phyloP scores from a whole-genome alignment of 768 basidiomycete genomes.

The Russula sp. region DNA sequence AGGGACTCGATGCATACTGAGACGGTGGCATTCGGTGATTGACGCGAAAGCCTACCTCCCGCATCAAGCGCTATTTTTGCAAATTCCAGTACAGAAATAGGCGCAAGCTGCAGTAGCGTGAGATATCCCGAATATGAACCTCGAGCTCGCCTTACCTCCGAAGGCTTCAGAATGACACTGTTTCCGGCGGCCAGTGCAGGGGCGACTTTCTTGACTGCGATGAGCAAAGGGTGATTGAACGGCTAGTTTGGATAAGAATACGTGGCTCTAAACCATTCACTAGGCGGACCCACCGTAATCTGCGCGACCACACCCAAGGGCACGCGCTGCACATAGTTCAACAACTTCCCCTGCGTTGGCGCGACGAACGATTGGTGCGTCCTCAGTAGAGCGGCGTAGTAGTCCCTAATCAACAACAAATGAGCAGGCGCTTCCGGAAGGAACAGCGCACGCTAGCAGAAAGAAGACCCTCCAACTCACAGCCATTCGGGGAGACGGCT shows the following conservation, averaged over 20 bases:
- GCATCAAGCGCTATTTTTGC: constrained; percentile 55
- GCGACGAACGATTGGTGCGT: constrained; percentile 66
- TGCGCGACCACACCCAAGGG: constrained; percentile 88
- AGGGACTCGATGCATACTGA: constrained; percentile 50
- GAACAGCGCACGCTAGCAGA: background rate
- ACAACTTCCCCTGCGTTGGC: constrained; percentile 70
- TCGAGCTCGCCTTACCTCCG: constrained; percentile 44
- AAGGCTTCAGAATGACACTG: constrained; percentile 77
- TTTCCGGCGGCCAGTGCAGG: constrained; percentile 83
- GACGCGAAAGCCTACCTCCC: constrained; percentile 45
- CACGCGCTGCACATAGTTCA: constrained; percentile 74
- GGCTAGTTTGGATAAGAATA: constrained; percentile 41
- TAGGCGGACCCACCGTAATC: constrained; percentile 53
- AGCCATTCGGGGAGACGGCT: constrained; percentile 80
- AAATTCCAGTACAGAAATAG: constrained; percentile 75
- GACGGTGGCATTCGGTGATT: background rate
- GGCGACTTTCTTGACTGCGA: constrained; percentile 84
- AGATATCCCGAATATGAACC: background rate
- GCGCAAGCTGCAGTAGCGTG: constrained; percentile 49
- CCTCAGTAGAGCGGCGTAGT: constrained; percentile 67
- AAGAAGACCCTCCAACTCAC: constrained; percentile 38
- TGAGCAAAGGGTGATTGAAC: constrained; percentile 86
- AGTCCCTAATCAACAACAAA: constrained; percentile 44
- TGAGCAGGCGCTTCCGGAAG: background rate
- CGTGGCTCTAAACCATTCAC: background rate